phyloP scores from a whole-genome alignment of 768 basidiomycete genomes.

The Naematelia encephala region DNA sequence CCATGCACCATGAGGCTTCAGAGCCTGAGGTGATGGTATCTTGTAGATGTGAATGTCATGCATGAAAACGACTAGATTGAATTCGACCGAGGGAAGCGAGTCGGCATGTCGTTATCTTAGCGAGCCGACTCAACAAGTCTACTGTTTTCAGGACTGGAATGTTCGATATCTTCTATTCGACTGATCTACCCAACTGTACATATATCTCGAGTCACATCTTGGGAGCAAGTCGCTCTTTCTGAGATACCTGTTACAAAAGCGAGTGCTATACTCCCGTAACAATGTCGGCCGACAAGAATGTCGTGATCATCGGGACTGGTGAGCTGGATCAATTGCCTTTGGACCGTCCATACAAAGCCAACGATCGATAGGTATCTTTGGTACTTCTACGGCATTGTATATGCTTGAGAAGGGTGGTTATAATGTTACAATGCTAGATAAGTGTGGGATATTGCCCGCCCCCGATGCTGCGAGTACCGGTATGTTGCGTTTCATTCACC shows the following conservation, averaged over 20 bases:
- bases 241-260: neutral
- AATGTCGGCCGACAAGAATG: conserved; percentile 25
- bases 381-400: conserved; percentile 78
- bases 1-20: no score
- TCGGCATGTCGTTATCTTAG: no score
- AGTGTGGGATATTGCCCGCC: conserved; percentile 67
- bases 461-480: conserved; percentile 71
- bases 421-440: conserved; percentile 72
- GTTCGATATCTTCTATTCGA: no score
- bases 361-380: conserved; percentile 59
- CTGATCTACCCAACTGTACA: no score
- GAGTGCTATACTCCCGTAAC: neutral
- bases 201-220: no score
- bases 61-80: no score
- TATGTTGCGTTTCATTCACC: conserved; percentile 46
- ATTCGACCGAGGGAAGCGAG: no score
- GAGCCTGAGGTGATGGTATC: no score
- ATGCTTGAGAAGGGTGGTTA: conserved; percentile 64
- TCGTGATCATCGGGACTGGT: conserved; percentile 40
- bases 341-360: neutral
- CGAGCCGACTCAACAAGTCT: no score
- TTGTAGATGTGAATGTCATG: no score
- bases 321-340: neutral
- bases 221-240: neutral
- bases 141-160: no score